Evolutionary conservation across 129 eudicot genomes (phyloP).

Genomic region (Flaveria bidentis): DNA sequence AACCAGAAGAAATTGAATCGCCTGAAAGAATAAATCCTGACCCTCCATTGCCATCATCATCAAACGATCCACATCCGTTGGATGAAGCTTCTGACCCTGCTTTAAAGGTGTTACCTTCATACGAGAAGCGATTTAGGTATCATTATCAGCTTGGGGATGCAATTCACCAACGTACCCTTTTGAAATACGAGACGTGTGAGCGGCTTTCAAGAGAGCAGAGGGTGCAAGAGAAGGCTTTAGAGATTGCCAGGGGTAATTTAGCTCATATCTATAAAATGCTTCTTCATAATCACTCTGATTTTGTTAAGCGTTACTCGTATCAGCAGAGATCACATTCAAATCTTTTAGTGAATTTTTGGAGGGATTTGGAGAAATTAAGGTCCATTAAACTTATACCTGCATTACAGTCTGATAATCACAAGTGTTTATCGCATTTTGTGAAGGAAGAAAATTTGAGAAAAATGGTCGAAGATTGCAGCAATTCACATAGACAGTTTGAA

Average conservation of each 20-base stretch:
- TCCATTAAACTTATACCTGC: constrained; percentile 62
- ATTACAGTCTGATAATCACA: constrained; percentile 61
- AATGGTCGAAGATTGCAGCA: constrained; percentile 69
- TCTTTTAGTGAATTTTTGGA: constrained; percentile 63
- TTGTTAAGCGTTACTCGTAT: constrained; percentile 63
- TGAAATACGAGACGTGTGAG: constrained; percentile 61
- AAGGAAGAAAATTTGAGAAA: constrained; percentile 77
- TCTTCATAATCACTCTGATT: constrained; percentile 65
- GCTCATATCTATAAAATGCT: constrained; percentile 76
- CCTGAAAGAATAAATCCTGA: constrained; percentile 49
- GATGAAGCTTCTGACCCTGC: constrained; percentile 96
- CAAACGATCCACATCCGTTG: constrained; percentile 65
- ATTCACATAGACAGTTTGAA: constrained; percentile 86
- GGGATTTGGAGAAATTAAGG: constrained; percentile 75
- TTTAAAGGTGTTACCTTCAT: constrained; percentile 78
- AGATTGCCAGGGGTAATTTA: constrained; percentile 83
- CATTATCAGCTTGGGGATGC: constrained; percentile 73
- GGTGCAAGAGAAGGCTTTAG: constrained; percentile 94
- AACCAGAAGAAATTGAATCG: constrained; percentile 51
- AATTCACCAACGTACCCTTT: constrained; percentile 54
- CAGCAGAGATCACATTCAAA: constrained; percentile 67
- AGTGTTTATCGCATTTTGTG: constrained; percentile 74
- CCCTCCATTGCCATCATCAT: constrained; percentile 54
- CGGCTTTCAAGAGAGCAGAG: constrained; percentile 66
- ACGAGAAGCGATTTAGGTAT: constrained; percentile 78